Evolutionary conservation across 2,329 filamentous ascomycete species (phyloP), one percentile per base, ranked within the genome.

Genomic region (Cercospora zeina): DNA sequence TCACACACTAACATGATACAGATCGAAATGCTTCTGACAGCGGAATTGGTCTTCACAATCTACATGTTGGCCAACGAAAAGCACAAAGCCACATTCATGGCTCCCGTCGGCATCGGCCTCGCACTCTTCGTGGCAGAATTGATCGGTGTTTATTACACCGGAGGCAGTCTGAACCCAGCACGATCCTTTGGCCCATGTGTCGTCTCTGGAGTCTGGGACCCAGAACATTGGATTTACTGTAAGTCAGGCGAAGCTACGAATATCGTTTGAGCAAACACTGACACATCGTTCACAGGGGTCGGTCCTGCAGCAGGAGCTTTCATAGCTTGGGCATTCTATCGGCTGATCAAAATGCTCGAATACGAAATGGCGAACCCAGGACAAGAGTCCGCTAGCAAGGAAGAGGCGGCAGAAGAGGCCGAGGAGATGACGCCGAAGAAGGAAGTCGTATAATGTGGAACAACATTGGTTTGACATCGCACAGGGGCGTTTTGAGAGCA

Each of bases 61-160:
- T 73, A 77, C 69, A 77, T 78, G 75, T 64, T 78, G 47, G 75
- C 74, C 6, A 74, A 73, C 24, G 74, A 76, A 60, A 78, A 78
- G 69, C 73, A 73, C 67, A 76, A 75, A 61, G 77, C 74, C n/a
- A 80, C 77, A 5, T 79, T 78, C 64, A 76, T 80, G 57, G 78
- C 78, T 5, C 76, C 76, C 4, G 70, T 78, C 34, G 75, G 73
- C 57, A 72, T 92, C 67, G 89, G 72, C 33, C 62, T 73, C 19
- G 72, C 78, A 42, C 74, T 81, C 0, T 82, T 82, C 70, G 74
- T 81, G 53, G 76, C 78, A 30, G 78, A 82, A 62, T 69, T 82
- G 54, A 66, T 70, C 13, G 72, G 73, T 14, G 77, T 53, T 61
- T 81, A 65, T 62, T 72, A 70, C 62, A 72, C 70, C n/a, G 70